Percentiles rank a stretch among this genome's conserved stretches.
These are phyloP conservation scores for Euphorbia celastroides DNA, from an alignment of 441 rosid genomes.

Conservation along the genomic window DNA sequence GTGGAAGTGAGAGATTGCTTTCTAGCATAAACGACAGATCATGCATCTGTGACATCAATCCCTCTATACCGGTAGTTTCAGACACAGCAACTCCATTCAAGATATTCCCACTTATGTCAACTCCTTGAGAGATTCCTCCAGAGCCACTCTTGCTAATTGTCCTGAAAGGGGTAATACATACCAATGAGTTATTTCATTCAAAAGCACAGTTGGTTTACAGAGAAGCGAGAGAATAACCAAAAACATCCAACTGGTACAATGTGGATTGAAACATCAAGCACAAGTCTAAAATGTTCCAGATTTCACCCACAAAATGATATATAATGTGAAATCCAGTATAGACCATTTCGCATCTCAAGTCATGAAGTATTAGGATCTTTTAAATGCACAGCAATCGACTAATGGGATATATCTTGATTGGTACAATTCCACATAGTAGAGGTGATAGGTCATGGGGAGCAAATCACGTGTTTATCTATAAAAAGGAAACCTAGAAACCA, in stretches of 20 bases:
- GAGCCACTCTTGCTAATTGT: constrained; percentile 21
- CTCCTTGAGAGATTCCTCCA: constrained; percentile 28
- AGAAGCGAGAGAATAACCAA: not conserved
- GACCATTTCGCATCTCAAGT: not conserved
- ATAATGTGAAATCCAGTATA: not conserved
- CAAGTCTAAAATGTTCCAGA: not conserved
- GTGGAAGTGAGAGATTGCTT: constrained; percentile 54
- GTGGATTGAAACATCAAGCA: not conserved
- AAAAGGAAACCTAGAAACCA: not conserved
- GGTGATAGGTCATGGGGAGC: not conserved
- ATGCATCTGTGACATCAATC: constrained; percentile 66
- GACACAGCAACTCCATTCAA: constrained; percentile 22
- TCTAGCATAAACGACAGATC: constrained; percentile 87
- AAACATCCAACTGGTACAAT: not conserved
- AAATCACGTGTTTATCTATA: not conserved
- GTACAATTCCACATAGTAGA: not conserved
- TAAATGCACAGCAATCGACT: not conserved
- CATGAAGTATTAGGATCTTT: not conserved
- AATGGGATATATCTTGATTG: not conserved
- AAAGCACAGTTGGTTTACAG: not conserved
- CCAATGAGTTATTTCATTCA: not conserved
- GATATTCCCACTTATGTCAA: constrained; percentile 21
- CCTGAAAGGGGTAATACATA: constrained; percentile 32
- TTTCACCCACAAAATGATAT: not conserved
- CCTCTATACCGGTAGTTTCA: constrained; percentile 35